phyloP scores from a whole-genome alignment of 148 eudicot genomes.

The Oxyria digyna region DNA sequence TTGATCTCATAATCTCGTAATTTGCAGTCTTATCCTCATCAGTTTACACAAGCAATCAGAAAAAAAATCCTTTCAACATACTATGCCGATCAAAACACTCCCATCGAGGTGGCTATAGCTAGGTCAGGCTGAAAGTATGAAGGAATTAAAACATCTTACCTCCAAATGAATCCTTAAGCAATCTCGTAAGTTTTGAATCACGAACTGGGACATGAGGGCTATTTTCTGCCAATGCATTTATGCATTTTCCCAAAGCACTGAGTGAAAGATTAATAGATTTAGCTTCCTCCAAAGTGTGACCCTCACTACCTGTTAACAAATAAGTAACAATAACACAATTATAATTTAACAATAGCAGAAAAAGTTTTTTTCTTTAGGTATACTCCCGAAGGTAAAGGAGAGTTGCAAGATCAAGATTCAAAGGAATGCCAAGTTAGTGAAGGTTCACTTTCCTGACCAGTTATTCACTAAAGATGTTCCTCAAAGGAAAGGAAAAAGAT shows the following conservation, averaged over 20 bases:
- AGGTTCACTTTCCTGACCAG: not conserved
- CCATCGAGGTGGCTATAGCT: not conserved
- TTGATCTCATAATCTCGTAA: not conserved
- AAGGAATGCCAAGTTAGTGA: not conserved
- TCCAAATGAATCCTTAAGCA: constrained; percentile 99
- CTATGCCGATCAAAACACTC: not conserved
- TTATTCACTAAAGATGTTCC: not conserved
- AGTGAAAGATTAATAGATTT: constrained; percentile 96
- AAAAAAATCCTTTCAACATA: not conserved
- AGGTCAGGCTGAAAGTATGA: not conserved
- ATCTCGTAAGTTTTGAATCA: constrained; percentile 95
- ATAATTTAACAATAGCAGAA: not conserved
- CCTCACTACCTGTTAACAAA: constrained; percentile 82
- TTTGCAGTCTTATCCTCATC: not conserved
- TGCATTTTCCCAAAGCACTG: constrained; percentile 97
- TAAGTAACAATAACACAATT: not conserved
- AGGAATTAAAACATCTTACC: constrained; percentile 32
- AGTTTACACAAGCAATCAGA: not conserved
- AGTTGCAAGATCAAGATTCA: not conserved
- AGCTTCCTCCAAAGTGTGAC: constrained; percentile 94
- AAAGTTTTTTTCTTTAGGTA: not conserved
- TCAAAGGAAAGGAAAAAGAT: not conserved
- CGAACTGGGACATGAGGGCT: constrained; percentile 98
- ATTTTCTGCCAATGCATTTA: constrained; percentile 98
- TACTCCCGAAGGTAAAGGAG: not conserved